A percentile compares a stretch with the other conserved stretches of the same genome.
These are phyloP conservation scores for Pythium rishiriense DNA, from an alignment of 352 stramenopile species.

Conservation along the genomic window DNA sequence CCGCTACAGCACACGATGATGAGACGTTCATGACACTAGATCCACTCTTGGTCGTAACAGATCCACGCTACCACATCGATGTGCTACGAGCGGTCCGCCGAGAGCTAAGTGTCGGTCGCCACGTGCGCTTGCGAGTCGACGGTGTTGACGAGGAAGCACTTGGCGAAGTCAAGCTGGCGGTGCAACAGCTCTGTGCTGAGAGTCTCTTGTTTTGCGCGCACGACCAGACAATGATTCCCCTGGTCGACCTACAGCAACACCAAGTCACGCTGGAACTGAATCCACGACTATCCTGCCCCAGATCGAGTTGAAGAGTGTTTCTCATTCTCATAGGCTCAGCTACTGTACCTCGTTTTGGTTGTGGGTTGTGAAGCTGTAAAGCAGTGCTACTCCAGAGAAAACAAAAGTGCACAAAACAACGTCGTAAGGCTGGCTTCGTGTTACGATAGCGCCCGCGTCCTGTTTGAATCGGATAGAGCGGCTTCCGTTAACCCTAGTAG, in stretches of 20 bases:
- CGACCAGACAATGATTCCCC: conserved; percentile 47
- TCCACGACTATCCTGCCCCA: neutral
- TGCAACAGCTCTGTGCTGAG: conserved; percentile 56
- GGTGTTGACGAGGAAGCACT: conserved; percentile 4
- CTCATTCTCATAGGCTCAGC: too few relatives aligned
- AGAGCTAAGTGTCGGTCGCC: conserved; percentile 31
- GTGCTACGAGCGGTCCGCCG: conserved; percentile 39
- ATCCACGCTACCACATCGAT: conserved; percentile 28
- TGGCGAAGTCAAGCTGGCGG: conserved; percentile 31
- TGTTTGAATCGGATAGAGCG: too few relatives aligned
- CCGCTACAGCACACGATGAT: neutral
- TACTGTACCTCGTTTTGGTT: too few relatives aligned
- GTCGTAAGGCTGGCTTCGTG: too few relatives aligned
- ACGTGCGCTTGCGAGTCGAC: conserved; percentile 31
- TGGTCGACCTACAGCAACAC: neutral
- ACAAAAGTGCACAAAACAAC: too few relatives aligned
- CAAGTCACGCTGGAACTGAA: conserved; percentile 17
- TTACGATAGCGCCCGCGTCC: too few relatives aligned
- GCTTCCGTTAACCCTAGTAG: too few relatives aligned
- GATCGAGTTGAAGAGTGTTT: too few relatives aligned
- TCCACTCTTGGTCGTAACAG: neutral
- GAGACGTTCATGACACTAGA: conserved; percentile 8
- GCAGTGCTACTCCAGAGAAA: too few relatives aligned
- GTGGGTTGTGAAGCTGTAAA: too few relatives aligned
- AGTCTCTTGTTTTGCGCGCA: conserved; percentile 46